Base-by-base conservation (phyloP, 2,329 filamentous ascomycete genomes). In the Botrytis deweyae region DNA sequence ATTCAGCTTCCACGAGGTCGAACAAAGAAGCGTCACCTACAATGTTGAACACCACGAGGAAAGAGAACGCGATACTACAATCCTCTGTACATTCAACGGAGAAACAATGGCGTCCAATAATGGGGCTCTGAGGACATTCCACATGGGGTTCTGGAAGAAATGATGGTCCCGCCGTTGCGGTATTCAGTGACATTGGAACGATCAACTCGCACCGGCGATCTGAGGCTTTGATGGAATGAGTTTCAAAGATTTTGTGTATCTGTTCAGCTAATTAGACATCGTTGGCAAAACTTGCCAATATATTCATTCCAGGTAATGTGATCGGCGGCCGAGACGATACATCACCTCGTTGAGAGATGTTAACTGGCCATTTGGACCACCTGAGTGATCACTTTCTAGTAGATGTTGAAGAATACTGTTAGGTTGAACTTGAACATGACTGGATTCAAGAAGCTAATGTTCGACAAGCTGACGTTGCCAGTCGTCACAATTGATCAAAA, bases 161-260 rank as follows among this genome's bases (percentile, higher is more conserved):
- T n/a, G 14, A 40, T 40, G 25, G 46, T 22, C 20, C 33, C 22
- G 33, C 65, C 36, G 16, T 42, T 29, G 36, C 55, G 36, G 46
- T n/a, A 40, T 29, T 68, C 16, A 18, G 25, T 55, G 46, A 55
- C 33, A 29, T 29, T 40, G 36, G 16, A 22, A 42, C 25, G 36
- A 69, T 69, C 36, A 58, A 44, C 36, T 69, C 38, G 36, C 40
- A 44, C n/a, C n/a, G n/a, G 18, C 25, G 38, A 69, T 69, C 66
- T 69, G 49, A 38, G 55, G 38, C 38, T 58, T 29, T 38, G 2
- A 58, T 58, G n/a, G 7, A 69, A 29, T 33, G 29, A 36, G 66
- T 58, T 68, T 42, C 66, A 33, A 36, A 58, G 1, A 18, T 18
- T 29, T 29, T 22, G 25, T 33, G 29, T 22, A n/a, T 42, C 5